Conservation (phyloP, 768 basidiomycete genomes). For the Tricholoma sp. region DNA sequence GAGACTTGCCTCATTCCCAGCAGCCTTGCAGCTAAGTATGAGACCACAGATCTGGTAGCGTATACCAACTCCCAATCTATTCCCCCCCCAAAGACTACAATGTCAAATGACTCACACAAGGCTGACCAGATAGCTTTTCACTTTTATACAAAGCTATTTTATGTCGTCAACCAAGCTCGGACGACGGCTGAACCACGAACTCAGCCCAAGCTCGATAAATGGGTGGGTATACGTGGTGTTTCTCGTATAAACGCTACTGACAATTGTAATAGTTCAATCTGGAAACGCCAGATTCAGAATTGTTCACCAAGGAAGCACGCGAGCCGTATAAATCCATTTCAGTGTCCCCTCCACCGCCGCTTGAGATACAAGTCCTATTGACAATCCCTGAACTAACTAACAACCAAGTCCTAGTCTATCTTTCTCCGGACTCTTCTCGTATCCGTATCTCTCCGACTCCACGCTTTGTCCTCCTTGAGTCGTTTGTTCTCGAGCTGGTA, state of each 20-base stretch:
- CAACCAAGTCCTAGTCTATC: constrained; percentile 71
- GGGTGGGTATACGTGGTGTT: constrained; percentile 45
- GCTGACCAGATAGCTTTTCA: constrained; percentile 85
- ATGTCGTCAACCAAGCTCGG: constrained; percentile 69
- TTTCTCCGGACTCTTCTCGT: constrained; percentile 52
- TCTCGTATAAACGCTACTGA: background rate
- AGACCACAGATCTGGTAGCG: background rate
- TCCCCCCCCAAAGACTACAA: constrained; percentile 10
- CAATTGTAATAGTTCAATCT: constrained; percentile 67
- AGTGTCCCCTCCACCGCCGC: constrained; percentile 34
- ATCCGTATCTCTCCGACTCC: constrained; percentile 66
- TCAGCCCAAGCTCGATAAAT: constrained; percentile 66
- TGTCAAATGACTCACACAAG: constrained; percentile 47
- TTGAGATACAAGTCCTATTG: constrained; percentile 68
- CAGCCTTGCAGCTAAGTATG: background rate
- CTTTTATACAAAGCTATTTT: constrained; percentile 78
- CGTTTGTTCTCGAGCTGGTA: constrained; percentile 52
- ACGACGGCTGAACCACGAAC: constrained; percentile 44
- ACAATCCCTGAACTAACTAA: constrained; percentile 61
- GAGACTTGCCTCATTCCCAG: background rate
- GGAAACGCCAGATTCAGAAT: constrained; percentile 69
- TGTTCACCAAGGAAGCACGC: constrained; percentile 56
- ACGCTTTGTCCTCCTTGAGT: constrained; percentile 66
- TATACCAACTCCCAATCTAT: background rate
- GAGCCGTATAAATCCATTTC: constrained; percentile 61